Percentiles rank a stretch among this genome's conserved stretches.
phyloP scores from a whole-genome alignment of 2,329 filamentous ascomycete genomes.

The Bipolaris zeicola region DNA sequence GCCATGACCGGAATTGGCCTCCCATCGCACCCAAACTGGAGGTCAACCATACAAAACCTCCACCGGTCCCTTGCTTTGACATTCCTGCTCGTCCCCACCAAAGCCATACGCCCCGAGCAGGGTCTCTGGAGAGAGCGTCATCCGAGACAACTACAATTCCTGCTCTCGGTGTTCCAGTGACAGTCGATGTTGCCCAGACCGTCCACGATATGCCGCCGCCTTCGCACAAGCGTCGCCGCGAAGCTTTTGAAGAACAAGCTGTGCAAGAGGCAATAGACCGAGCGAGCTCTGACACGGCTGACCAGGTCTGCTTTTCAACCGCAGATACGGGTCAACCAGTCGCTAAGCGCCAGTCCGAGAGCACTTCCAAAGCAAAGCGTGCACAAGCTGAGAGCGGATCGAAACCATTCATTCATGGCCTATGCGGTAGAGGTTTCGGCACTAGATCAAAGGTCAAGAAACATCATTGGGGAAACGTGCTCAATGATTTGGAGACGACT shows the following conservation, averaged over 20 bases:
- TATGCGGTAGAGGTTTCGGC: constrained; percentile 39
- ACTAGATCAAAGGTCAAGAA: constrained; percentile 38
- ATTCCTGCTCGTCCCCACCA: background rate
- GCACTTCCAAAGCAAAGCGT: background rate
- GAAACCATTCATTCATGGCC: constrained; percentile 30
- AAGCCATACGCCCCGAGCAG: background rate
- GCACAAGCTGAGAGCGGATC: background rate
- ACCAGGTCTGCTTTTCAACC: background rate
- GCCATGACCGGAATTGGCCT: background rate
- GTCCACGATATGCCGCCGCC: constrained; percentile 18
- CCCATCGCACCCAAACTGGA: background rate
- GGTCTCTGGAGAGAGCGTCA: background rate
- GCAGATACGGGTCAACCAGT: background rate
- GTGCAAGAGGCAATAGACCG: background rate
- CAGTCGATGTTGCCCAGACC: constrained; percentile 13
- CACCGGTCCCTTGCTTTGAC: background rate
- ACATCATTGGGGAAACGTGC: constrained; percentile 41
- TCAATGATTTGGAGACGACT: constrained; percentile 28
- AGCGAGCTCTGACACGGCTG: background rate
- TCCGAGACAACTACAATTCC: constrained; percentile 5
- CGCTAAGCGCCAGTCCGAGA: background rate
- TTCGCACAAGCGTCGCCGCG: constrained; percentile 1
- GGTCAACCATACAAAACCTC: background rate
- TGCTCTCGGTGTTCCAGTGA: constrained; percentile 9
- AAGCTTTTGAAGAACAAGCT: background rate